Percentiles rank a stretch among this genome's conserved stretches.
Conservation (phyloP, 140 eudicot species). For the Oenanthe javanica region DNA sequence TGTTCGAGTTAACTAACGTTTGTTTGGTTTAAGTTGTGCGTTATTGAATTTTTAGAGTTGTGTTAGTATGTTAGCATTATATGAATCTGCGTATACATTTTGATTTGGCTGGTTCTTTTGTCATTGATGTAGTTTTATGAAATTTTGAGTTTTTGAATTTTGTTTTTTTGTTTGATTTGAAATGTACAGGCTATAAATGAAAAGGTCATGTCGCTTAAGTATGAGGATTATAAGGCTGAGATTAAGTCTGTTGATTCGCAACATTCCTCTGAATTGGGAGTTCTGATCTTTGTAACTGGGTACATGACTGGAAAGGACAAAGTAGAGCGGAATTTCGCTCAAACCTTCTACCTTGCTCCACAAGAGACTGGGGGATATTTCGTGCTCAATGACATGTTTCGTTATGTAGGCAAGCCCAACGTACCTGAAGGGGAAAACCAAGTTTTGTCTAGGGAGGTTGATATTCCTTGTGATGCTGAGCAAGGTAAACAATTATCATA, state of each 20-base stretch:
- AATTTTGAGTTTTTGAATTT: background rate
- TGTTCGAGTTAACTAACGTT: no score
- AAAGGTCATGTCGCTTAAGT: slow-evolving; percentile 67
- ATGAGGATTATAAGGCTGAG: slow-evolving; percentile 53
- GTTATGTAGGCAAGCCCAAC: slow-evolving; percentile 38
- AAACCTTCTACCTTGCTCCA: slow-evolving; percentile 86
- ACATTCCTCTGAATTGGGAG: slow-evolving; percentile 63
- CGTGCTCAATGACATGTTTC: slow-evolving; percentile 80
- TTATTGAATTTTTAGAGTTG: background rate
- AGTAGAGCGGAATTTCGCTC: slow-evolving; percentile 40
- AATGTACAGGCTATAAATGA: slow-evolving; percentile 58
- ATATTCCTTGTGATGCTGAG: slow-evolving; percentile 30
- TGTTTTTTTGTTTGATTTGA: background rate
- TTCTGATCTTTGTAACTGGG: slow-evolving; percentile 83
- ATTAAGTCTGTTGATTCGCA: slow-evolving; percentile 72
- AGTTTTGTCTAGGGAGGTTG: slow-evolving; percentile 25
- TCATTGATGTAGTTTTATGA: background rate
- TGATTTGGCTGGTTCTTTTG: background rate
- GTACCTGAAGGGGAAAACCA: slow-evolving; percentile 18
- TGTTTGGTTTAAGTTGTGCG: background rate
- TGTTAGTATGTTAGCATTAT: background rate
- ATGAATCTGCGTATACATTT: background rate
- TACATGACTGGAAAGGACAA: slow-evolving; percentile 49
- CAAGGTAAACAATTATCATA: slow-evolving; percentile 33
- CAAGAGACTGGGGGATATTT: slow-evolving; percentile 85